These are phyloP conservation scores for Aspergillus proliferans DNA, from an alignment of 2,329 filamentous ascomycete species.

Conservation along the genomic window DNA sequence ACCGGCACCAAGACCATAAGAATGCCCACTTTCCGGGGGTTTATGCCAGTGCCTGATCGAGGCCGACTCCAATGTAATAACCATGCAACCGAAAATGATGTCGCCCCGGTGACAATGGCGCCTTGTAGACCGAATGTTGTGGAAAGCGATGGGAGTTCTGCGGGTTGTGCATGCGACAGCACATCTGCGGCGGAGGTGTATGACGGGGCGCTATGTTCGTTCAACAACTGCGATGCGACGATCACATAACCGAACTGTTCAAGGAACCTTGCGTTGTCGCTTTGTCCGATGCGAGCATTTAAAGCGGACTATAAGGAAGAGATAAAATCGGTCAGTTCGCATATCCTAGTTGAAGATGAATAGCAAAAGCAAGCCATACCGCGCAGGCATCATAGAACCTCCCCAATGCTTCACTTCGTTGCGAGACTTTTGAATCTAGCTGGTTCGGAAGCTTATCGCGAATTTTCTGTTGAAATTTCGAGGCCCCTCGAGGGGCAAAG, in stretches of 20 bases:
- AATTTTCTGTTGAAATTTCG: constrained; percentile 44
- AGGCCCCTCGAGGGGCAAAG: constrained; percentile 48
- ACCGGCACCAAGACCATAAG: constrained; percentile 44
- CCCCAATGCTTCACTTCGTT: constrained; percentile 26
- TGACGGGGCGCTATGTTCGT: constrained; percentile 47
- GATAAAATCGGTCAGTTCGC: neutral
- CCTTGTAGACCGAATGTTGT: constrained; percentile 56
- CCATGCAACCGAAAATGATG: constrained; percentile 59
- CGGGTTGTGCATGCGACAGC: constrained; percentile 22
- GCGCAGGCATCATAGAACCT: constrained; percentile 44
- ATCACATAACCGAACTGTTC: constrained; percentile 92
- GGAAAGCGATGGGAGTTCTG: constrained; percentile 28
- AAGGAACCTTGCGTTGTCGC: constrained; percentile 77
- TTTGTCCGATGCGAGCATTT: constrained; percentile 54
- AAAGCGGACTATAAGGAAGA: constrained; percentile 21
- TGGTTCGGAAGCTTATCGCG: constrained; percentile 45
- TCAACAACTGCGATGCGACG: constrained; percentile 82
- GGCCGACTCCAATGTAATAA: constrained; percentile 65
- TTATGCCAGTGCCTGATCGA: constrained; percentile 44
- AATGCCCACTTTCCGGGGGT: constrained; percentile 34
- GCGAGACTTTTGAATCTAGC: constrained; percentile 32
- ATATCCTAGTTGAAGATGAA: neutral
- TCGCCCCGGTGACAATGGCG: constrained; percentile 58
- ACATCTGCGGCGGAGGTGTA: constrained; percentile 34
- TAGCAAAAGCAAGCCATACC: constrained; percentile 25